Conservation (phyloP, 495 filamentous ascomycete genomes). For the Talaromyces nanjingensis region DNA sequence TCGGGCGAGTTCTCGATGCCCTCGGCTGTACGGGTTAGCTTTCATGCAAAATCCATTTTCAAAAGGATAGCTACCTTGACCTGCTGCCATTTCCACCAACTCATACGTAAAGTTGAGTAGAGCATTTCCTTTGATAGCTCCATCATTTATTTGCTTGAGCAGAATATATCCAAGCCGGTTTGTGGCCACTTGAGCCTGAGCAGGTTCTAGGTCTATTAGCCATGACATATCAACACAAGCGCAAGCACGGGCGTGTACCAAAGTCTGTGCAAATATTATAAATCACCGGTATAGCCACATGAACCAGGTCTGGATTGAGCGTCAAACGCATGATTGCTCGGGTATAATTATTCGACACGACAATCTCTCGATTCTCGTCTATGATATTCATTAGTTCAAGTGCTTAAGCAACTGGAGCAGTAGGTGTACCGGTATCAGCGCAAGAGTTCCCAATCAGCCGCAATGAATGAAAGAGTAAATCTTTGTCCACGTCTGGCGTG, state of each 20-base stretch:
- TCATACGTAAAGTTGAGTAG: conserved; percentile 35
- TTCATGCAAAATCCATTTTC: neutral
- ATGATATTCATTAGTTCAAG: neutral
- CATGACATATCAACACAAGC: too few relatives aligned
- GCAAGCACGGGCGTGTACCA: too few relatives aligned
- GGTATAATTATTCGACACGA: conserved; percentile 53
- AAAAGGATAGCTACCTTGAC: conserved; percentile 29
- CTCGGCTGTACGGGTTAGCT: conserved; percentile 19
- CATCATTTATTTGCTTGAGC: conserved; percentile 29
- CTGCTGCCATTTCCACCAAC: conserved; percentile 30
- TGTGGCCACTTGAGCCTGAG: conserved; percentile 56
- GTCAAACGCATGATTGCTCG: conserved; percentile 47
- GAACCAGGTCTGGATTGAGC: conserved; percentile 39
- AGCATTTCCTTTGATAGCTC: conserved; percentile 23
- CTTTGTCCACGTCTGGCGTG: conserved; percentile 23
- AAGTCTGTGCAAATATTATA: conserved; percentile 72
- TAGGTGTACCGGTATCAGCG: conserved; percentile 58
- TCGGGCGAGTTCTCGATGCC: conserved; percentile 32
- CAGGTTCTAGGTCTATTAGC: conserved; percentile 35
- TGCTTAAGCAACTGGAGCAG: neutral
- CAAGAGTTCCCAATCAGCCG: conserved; percentile 74
- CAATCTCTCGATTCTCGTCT: conserved; percentile 69
- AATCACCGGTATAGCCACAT: conserved; percentile 59
- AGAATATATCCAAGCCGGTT: conserved; percentile 42
- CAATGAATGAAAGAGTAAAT: conserved; percentile 47